These are phyloP conservation scores for Bauhinia variegata DNA, from an alignment of 306 rosid genomes.

Conservation along the genomic window DNA sequence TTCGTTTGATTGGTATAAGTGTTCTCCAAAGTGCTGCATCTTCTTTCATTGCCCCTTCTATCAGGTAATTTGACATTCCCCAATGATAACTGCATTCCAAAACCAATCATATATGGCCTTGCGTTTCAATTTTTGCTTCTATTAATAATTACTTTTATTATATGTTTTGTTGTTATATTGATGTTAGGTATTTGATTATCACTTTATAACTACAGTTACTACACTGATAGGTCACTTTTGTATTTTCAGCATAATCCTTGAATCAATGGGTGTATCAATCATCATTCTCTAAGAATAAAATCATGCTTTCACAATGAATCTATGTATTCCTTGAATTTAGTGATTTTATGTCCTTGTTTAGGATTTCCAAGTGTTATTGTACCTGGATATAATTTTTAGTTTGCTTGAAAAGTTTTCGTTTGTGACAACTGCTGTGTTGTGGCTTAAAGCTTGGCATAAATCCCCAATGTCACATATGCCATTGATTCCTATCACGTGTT, in stretches of 20 bases:
- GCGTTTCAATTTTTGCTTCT: too few relatives aligned
- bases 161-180: conserved; percentile 2
- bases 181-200: conserved; percentile 3
- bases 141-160: too few relatives aligned
- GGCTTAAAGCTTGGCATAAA: not conserved
- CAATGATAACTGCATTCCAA: conserved; percentile 9
- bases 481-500: not conserved
- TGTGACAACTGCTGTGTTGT: not conserved
- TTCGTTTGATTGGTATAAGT: conserved; percentile 70
- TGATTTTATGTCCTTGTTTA: conserved; percentile 23
- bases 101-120: not conserved
- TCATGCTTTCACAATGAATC: not conserved
- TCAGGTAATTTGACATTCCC: conserved; percentile 57
- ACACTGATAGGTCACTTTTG: not conserved
- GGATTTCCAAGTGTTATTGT: conserved; percentile 4
- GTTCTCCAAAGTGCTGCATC: conserved; percentile 85
- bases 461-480: not conserved
- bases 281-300: conserved; percentile 7
- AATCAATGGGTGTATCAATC: not conserved
- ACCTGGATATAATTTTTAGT: not conserved
- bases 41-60: conserved; percentile 84
- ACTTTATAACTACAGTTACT: not conserved
- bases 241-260: not conserved
- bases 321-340: conserved; percentile 5
- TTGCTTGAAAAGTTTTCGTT: conserved; percentile 6